Evolutionary conservation across 331 rosid species (phyloP).

Genomic region (Cydonia oblonga): DNA sequence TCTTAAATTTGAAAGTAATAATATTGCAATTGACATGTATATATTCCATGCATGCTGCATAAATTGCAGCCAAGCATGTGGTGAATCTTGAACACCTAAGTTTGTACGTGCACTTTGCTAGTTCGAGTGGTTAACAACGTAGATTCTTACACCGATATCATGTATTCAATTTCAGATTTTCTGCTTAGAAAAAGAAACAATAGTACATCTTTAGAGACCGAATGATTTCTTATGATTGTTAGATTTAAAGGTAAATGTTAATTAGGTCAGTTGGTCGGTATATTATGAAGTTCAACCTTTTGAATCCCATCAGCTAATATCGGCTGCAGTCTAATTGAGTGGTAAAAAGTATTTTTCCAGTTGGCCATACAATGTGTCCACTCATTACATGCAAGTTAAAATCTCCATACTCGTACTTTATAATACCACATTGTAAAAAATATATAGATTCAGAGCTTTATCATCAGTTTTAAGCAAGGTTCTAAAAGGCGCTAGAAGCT

Average conservation of each 20-base stretch:
- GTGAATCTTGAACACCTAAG: background rate
- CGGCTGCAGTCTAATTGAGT: background rate
- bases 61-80: background rate
- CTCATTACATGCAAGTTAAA: background rate
- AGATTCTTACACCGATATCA: too few species aligned
- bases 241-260: too few species aligned
- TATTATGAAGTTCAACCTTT: background rate
- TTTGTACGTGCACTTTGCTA: background rate
- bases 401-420: background rate
- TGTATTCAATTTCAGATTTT: too few species aligned
- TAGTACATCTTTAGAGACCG: too few species aligned
- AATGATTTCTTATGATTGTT: too few species aligned
- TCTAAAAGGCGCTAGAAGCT: too few species aligned
- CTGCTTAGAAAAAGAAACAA: background rate
- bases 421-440: background rate
- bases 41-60: background rate
- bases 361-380: background rate
- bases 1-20: background rate
- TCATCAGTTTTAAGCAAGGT: background rate
- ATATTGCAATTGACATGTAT: background rate
- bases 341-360: background rate
- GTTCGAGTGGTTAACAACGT: background rate
- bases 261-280: accelerated
- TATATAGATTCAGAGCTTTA: background rate
- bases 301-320: background rate